These are phyloP conservation scores for Cenchrus fungigraminus DNA, from an alignment of 176 grass and related monocot species.

Conservation along the genomic window DNA sequence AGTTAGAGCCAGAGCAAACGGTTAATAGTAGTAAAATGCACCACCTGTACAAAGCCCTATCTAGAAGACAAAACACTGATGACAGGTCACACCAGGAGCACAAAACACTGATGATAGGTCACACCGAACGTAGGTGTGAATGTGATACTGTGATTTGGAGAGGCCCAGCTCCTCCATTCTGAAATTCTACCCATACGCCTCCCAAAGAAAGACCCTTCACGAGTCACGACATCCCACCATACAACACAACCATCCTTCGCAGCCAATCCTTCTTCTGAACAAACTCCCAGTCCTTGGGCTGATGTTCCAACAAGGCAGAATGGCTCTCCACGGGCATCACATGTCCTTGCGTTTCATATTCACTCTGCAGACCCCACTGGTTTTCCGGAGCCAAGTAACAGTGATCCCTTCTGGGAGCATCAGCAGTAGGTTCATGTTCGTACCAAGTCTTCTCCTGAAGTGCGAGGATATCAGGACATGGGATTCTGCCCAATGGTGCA, in stretches of 20 bases:
- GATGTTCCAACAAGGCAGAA: background rate
- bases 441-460: conserved; percentile 5
- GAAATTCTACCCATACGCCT: background rate
- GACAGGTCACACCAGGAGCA: background rate
- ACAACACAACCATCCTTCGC: background rate
- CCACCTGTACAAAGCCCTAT: background rate
- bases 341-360: background rate
- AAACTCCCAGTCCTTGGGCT: background rate
- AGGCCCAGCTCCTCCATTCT: background rate
- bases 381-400: background rate
- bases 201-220: background rate
- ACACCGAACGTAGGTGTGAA: background rate
- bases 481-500: background rate
- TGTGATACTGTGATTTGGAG: background rate
- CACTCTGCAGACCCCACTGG: background rate
- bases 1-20: background rate
- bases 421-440: background rate
- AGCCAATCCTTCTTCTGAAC: background rate
- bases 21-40: background rate
- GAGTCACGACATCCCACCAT: background rate
- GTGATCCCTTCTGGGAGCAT: background rate
- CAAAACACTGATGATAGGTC: background rate
- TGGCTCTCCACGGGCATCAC: background rate
- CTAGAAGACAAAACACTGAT: background rate
- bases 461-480: background rate